A percentile compares a stretch with the other conserved stretches of the same genome.
Evolutionary conservation across 2,329 filamentous ascomycete genomes (phyloP).

Genomic region (Aspergillus aculeatus): DNA sequence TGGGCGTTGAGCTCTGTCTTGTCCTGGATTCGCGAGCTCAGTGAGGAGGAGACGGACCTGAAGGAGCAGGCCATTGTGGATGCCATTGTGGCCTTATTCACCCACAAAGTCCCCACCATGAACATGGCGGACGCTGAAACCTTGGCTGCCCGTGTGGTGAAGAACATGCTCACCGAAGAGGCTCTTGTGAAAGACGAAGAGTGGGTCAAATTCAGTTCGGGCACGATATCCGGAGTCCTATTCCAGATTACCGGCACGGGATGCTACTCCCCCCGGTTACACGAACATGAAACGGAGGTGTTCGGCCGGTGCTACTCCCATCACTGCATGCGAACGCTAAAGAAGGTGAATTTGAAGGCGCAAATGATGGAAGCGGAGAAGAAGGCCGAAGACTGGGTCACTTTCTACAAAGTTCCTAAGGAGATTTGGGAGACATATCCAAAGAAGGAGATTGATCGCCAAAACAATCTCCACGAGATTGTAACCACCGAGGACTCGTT

Average conservation of each 20-base stretch:
- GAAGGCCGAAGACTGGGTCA: slow-evolving; percentile 80
- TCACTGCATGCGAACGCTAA: slow-evolving; percentile 89
- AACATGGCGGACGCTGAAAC: slow-evolving; percentile 95
- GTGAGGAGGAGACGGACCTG: slow-evolving; percentile 85
- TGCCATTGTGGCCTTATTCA: slow-evolving; percentile 84
- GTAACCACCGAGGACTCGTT: slow-evolving; percentile 89
- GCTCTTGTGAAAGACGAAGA: slow-evolving; percentile 87
- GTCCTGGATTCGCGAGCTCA: slow-evolving; percentile 81
- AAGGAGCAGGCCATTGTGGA: slow-evolving; percentile 82
- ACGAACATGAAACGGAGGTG: slow-evolving; percentile 60
- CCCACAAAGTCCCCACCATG: slow-evolving; percentile 94
- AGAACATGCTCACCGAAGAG: slow-evolving; percentile 74
- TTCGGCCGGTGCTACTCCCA: slow-evolving; percentile 85
- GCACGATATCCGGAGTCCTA: slow-evolving; percentile 80
- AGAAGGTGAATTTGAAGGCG: slow-evolving; percentile 85
- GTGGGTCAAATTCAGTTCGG: slow-evolving; percentile 90
- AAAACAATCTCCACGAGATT: slow-evolving; percentile 94
- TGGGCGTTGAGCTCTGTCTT: slow-evolving; percentile 92
- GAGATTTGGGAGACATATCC: slow-evolving; percentile 68
- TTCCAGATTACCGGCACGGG: slow-evolving; percentile 90
- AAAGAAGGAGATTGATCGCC: slow-evolving; percentile 86
- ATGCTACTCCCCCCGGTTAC: slow-evolving; percentile 84
- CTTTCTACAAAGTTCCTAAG: slow-evolving; percentile 80
- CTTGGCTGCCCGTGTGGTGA: slow-evolving; percentile 72
- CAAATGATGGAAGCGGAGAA: slow-evolving; percentile 66